Evolutionary conservation across 2,329 filamentous ascomycete genomes (phyloP), one percentile per base, ranked within the genome.

Genomic region (Colletotrichum cereale): DNA sequence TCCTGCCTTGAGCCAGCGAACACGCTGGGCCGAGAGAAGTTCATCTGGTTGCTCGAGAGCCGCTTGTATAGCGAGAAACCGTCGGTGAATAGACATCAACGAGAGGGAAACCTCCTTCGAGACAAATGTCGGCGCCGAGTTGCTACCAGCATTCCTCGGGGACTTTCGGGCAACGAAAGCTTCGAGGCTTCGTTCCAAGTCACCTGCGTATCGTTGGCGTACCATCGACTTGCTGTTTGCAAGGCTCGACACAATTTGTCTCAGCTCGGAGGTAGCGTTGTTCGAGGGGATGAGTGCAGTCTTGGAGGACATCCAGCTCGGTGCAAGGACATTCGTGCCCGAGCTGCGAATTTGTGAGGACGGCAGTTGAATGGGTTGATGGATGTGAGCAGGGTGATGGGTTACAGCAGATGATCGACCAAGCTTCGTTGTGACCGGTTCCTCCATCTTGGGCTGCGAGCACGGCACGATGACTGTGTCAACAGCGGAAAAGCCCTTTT

Each of bases 1-100:
- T 0, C 80, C 84, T 0, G 74, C 34, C 12, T 77, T 69, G 0
- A 88, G 81, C 86, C 86, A 88, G 2, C 71, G 62, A 7, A 79
- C 73, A 31, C 79, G 78, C 26, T 50, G 61, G 1, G 58, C 14
- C 11, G 72, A 69, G 5, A 70, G n/a, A 2, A 11, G 24, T 5
- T 48, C 24, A 7, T 72, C 60, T 7, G 58, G 42, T 5, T 36
- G 26, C 53, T 70, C 66, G 3, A 72, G 24, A 2, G 66, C 29
- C 31, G 10, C 29, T 34, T 48, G 31, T 5, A 72, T 72, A 11
- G 34, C 47, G 11, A 40, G 34, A 21, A 70, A 50, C 5, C 48
- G 60, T n/a, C 64, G 40, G 21, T 67, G 64, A 8, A 62, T 62
- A 8, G 56, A 57, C 12, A 26, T 6, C 2, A 67, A n/a, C 16